Base-by-base conservation (phyloP, 495 filamentous ascomycete species). In the Trichoderma erinaceum region DNA sequence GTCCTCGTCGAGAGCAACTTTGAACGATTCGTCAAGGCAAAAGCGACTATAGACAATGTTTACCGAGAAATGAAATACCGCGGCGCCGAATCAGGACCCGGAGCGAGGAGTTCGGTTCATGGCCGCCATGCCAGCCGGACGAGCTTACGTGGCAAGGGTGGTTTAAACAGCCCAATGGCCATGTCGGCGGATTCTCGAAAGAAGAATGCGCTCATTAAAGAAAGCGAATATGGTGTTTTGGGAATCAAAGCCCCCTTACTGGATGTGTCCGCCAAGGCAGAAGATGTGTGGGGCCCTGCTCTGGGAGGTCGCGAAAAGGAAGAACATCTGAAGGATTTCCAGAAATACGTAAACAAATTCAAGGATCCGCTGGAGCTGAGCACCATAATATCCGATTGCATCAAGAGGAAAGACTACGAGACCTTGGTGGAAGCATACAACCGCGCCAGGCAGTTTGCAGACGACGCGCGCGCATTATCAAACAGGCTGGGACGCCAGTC, bases 1-100 rank as follows among this genome's bases (percentile, higher is more conserved):
- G 90, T 96, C 1, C 84, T 99, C 4, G 95, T 99, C 29, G 95
- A 99, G 77, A 92, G 90, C 38, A 98, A 99, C 73, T 99, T 99
- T 73, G 96, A 99, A 78, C 89, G 93, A 41, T 99, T 99, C 77
- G 94, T 99, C 41, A 87, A 90, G 13, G 95, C 96, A 8, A 99
- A 99, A 75, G 90, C 92, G 4, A 97, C 93, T 8, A 98, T 99
- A 70, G 95, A 99, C 78, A 93, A 93, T 80, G 95, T 99, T 46
- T 99, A 99, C 77, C 93, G 86, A 44, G 96, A 98, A 78, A 98
- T 99, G 95, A 92, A 93, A 65, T 92, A 91, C 66, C 89, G 92
- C 72, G 92, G 92, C 4, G 83, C 78, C 8, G 86, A 90, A 41
- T 83, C 85, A n/a, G 82, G 84, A n/a, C 73, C 81, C 21, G 70